Conservation (phyloP, 2,329 filamentous ascomycete species). For the Albifimbria verrucaria region DNA sequence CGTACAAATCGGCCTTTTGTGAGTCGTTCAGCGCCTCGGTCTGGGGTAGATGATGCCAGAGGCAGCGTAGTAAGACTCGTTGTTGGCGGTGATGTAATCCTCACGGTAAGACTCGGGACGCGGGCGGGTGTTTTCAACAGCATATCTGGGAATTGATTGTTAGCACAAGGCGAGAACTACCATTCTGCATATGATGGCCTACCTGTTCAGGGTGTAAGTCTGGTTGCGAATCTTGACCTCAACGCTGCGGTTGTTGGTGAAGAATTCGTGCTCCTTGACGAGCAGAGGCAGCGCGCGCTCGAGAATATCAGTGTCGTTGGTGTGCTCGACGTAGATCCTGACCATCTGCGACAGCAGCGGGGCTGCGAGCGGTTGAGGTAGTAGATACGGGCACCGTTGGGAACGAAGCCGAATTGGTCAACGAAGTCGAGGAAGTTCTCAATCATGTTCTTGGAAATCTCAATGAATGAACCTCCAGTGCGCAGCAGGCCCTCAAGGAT, state of each 20-base stretch:
- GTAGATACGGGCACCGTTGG: slow-evolving; percentile 65
- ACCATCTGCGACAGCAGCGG: slow-evolving; percentile 66
- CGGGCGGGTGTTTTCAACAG: slow-evolving; percentile 61
- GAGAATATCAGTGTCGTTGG: slow-evolving; percentile 59
- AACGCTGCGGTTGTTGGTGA: slow-evolving; percentile 57
- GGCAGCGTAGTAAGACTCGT: slow-evolving; percentile 57
- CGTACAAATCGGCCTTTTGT: slow-evolving; percentile 52
- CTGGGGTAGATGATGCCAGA: slow-evolving; percentile 58
- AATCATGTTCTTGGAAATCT: slow-evolving; percentile 64
- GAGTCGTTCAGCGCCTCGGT: slow-evolving; percentile 46
- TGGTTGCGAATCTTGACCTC: slow-evolving; percentile 41
- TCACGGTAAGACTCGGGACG: slow-evolving; percentile 66
- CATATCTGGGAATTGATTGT: slow-evolving; percentile 38
- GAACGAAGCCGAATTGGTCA: slow-evolving; percentile 62
- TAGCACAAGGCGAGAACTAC: neutral
- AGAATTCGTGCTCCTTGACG: slow-evolving; percentile 62
- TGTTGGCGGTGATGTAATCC: slow-evolving; percentile 64
- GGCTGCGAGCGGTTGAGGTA: slow-evolving; percentile 68
- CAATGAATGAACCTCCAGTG: slow-evolving; percentile 59
- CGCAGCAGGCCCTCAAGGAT: slow-evolving; percentile 63
- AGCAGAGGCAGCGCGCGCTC: slow-evolving; percentile 59
- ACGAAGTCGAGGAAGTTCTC: slow-evolving; percentile 69
- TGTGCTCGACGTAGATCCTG: slow-evolving; percentile 60
- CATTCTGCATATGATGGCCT: slow-evolving; percentile 14
- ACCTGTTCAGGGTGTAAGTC: slow-evolving; percentile 56